Evolutionary conservation across 306 rosid species (phyloP), one percentile per base, ranked within the genome.

Genomic region (Rosa multiflora): DNA sequence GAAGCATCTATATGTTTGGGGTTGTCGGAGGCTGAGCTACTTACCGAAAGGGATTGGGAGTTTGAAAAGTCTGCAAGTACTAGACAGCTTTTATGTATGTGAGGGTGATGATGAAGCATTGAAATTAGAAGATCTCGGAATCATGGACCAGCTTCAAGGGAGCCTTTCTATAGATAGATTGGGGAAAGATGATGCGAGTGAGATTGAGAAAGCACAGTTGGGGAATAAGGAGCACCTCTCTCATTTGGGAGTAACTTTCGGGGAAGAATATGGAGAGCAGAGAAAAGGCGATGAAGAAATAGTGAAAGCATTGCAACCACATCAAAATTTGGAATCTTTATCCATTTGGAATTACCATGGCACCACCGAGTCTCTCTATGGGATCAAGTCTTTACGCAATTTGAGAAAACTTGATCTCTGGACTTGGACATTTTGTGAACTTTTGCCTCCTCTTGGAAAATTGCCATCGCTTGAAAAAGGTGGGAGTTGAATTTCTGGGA

Each of bases 171-270:
- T 74, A 15, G n/a, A 0, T 0, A 2, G n/a, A 4, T 11, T 55
- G 44, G 51, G 37, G 8, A 2, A 4, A 29, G 7, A 20, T 17
- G 67, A 73, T 32, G 77, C 23, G 35, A 39, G 39, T 73, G 47
- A 73, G 20, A 21, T 59, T 37, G 47, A 29, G 47, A 73, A 49
- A 73, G 66, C 76, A 35, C 29, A 51, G 17, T 13, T 73, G 29
- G 59, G 42, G 32, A 74, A 37, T 3, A 74, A 74, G 10, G 51
- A 39, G 5, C 20, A 52, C 68, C 52, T 74, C 20, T 44, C 18
- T 2, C 1, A 4, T 0, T 40, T 74, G 76, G 0, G 0, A 0
- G 23, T 52, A 5, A 0, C 0, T 0, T 73, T 73, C 59, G 0
- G 0, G 26, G 26, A 26, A 26, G 26, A 0, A 26, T 0, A 26